phyloP scores from a whole-genome alignment of 345 rosid species.

The Punica granatum region DNA sequence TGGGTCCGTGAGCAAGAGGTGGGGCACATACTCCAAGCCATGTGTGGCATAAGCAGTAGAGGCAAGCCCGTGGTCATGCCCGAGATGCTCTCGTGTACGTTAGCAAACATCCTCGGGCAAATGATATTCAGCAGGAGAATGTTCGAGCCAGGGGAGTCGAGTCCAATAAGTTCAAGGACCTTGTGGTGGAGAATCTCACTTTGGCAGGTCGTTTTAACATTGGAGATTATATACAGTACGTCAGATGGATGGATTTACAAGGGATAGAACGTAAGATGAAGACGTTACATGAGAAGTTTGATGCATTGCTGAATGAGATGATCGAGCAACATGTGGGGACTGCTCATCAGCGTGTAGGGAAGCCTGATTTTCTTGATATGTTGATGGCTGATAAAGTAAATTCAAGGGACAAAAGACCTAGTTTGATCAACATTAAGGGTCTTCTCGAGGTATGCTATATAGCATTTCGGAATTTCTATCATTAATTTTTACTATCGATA shows the following conservation, averaged over 20 bases:
- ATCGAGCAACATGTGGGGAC: conserved; percentile 36
- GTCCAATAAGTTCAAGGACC: conserved; percentile 47
- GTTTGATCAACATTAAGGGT: conserved; percentile 39
- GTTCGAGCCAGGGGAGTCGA: conserved; percentile 35
- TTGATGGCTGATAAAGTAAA: conserved; percentile 22
- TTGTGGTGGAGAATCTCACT: conserved; percentile 62
- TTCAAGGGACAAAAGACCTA: conserved; percentile 27
- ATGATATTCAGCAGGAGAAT: conserved; percentile 36
- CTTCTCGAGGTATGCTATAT: conserved; percentile 27
- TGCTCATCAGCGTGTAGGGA: conserved; percentile 23
- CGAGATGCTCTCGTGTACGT: conserved; percentile 36
- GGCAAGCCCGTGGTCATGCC: conserved; percentile 31
- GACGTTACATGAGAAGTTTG: conserved; percentile 38
- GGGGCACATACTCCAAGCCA: conserved; percentile 41
- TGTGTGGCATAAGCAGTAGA: conserved; percentile 20
- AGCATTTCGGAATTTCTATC: too few relatives aligned
- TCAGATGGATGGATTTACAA: conserved; percentile 62
- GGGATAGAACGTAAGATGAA: conserved; percentile 53
- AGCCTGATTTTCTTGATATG: conserved; percentile 50
- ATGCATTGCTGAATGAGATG: conserved; percentile 35
- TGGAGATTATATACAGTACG: conserved; percentile 50
- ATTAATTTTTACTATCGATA: too few relatives aligned
- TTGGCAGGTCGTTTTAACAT: conserved; percentile 40
- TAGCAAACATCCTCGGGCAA: conserved; percentile 55
- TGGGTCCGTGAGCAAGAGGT: conserved; percentile 25